Base-by-base conservation (phyloP, 805 yeast genomes). In the Saccharomycopsis fibuligera region DNA sequence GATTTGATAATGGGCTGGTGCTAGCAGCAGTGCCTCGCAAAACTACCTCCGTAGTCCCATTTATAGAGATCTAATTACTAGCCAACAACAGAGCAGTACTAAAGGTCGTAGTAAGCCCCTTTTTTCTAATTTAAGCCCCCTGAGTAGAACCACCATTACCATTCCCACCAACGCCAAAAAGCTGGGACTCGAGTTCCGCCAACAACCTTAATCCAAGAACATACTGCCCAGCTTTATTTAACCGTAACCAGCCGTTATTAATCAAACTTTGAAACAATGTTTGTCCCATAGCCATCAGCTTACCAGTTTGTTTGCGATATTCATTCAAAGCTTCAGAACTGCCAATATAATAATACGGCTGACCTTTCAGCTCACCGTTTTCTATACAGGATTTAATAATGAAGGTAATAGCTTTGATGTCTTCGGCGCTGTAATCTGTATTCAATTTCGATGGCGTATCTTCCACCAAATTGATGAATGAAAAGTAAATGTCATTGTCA, bases 371-470 rank as follows among this genome's bases (percentile, higher is more conserved):
- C 10, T 29, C 16, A 6, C 21, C 22, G 12, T 27, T 36, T 16
- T 47, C 51, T 14, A 41, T 25, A 22, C 45, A 45, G 12, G 19
- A 27, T 29, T 49, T 41, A 23, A 53, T 47, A 14, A 50, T 27
- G 12, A 14, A 17, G 8, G 39, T 38, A 8, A 53, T 42, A 16
- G 47, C 52, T n/a, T 40, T 27, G 21, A 53, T 39, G 14, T 45
- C 49, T 12, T 50, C 54, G 3, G 56, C 48, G n/a, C 16, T 29
- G 24, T 35, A 50, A 14, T 48, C 35, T 1, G 56, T 50, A 16
- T 38, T 27, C 5, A 50, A 10, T 21, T 50, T 50, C 2, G 52
- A 41, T 12, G 47, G 40, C 22, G 30, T 36, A 25, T 53, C 56
- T 14, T 27, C 47, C 17, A 30, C 9, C 22, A 30, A n/a, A 33